Conservation (phyloP, 176 grass and related monocot species). For the Zizania latifolia region DNA sequence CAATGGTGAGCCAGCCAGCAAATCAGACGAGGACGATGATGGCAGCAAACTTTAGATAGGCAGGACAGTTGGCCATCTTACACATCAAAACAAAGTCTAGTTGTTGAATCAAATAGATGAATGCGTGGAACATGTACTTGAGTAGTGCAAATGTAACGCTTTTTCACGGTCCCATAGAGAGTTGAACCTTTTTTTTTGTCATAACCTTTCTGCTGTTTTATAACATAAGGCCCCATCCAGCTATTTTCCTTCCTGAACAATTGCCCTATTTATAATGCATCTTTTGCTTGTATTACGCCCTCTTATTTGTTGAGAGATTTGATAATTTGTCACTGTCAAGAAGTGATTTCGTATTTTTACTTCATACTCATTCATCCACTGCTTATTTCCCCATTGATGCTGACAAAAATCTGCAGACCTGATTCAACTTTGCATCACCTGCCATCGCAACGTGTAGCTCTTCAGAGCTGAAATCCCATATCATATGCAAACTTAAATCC, state of each 20-base stretch:
- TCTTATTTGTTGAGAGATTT: not conserved
- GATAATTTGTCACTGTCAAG: no score
- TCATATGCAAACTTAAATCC: not conserved
- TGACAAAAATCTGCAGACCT: not conserved
- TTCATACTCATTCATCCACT: no score
- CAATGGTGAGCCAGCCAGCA: constrained; percentile 58
- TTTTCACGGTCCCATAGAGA: not conserved
- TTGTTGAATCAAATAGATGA: constrained; percentile 2
- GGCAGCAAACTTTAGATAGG: constrained; percentile 55
- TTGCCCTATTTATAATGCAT: not conserved
- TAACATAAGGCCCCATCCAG: not conserved
- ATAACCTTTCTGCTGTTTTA: not conserved
- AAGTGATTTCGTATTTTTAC: no score
- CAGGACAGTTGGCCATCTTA: not conserved
- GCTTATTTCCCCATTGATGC: no score
- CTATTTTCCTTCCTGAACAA: not conserved
- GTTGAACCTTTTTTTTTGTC: not conserved
- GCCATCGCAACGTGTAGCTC: not conserved
- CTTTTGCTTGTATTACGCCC: not conserved
- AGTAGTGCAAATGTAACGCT: not conserved
- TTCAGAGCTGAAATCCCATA: not conserved
- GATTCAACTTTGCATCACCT: not conserved
- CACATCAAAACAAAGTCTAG: not conserved
- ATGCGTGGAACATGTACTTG: not conserved
- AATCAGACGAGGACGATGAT: constrained; percentile 16